Percentiles rank a stretch among this genome's conserved stretches.
phyloP scores from a whole-genome alignment of 2,329 filamentous ascomycete genomes.

The Alternaria arborescens region DNA sequence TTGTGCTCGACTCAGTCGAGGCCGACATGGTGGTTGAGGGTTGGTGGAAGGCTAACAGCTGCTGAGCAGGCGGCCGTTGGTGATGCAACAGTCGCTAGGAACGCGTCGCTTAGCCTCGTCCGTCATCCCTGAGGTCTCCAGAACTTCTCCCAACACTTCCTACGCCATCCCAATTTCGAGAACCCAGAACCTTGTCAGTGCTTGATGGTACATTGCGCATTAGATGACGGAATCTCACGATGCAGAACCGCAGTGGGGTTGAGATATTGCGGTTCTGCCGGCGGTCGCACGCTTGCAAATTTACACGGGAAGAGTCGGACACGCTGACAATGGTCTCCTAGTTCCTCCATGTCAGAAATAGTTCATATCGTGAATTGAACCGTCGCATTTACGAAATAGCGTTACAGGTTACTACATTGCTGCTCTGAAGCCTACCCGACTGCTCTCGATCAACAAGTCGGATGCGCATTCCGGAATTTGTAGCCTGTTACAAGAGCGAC shows the following conservation, averaged over 20 bases:
- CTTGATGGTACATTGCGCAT: not conserved
- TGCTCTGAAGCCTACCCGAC: not conserved
- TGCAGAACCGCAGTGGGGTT: not conserved
- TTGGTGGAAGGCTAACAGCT: conserved; percentile 6
- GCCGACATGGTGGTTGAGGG: conserved; percentile 19
- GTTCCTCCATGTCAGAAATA: not conserved
- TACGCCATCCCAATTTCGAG: not conserved
- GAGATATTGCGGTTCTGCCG: not conserved
- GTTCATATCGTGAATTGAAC: not conserved
- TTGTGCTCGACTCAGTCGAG: conserved; percentile 39
- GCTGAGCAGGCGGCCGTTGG: conserved; percentile 2
- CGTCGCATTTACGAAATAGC: not conserved
- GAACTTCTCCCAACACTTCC: not conserved
- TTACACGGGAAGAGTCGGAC: too few species aligned
- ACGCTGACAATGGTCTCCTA: not conserved
- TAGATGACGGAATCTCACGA: not conserved
- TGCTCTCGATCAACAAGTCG: not conserved
- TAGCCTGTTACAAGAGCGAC: conserved; percentile 9
- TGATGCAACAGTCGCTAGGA: conserved; percentile 14
- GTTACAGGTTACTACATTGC: not conserved
- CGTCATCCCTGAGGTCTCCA: not conserved
- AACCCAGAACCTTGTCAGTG: not conserved
- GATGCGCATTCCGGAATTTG: not conserved
- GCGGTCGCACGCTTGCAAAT: too few species aligned
- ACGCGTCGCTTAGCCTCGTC: conserved; percentile 9